Percentiles rank a stretch among this genome's conserved stretches.
These are phyloP conservation scores for Paraphaeosphaeria sporulosa DNA, from an alignment of 2,329 filamentous ascomycete genomes.

Conservation along the genomic window DNA sequence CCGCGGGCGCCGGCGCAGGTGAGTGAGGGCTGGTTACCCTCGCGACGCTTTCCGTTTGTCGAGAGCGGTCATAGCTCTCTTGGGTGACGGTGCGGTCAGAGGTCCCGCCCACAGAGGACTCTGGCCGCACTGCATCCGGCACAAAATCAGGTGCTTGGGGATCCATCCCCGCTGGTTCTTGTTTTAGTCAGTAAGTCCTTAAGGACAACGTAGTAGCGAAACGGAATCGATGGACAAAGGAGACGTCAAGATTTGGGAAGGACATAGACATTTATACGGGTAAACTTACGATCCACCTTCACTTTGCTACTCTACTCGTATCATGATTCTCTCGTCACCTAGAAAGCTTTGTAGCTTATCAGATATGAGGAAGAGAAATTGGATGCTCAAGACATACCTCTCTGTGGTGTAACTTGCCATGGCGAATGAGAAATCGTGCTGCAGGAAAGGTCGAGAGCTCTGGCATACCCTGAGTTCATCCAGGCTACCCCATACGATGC, in stretches of 20 bases:
- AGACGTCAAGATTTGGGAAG: neutral
- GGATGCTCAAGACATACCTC: neutral
- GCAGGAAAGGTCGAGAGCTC: neutral
- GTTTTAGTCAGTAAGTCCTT: neutral
- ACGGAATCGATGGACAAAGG: neutral
- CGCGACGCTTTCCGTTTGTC: neutral
- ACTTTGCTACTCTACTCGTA: neutral
- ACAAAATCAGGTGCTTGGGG: neutral
- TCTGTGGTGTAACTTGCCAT: neutral
- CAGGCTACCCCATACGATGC: neutral
- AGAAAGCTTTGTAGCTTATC: neutral
- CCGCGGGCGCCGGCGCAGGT: neutral
- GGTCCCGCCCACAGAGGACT: neutral
- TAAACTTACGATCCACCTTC: conserved; percentile 4
- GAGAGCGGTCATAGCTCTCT: neutral
- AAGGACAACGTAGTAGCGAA: neutral
- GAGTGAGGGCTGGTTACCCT: neutral
- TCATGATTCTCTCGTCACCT: neutral
- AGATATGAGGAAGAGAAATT: neutral
- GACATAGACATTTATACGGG: neutral
- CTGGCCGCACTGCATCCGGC: neutral
- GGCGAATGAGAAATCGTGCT: neutral
- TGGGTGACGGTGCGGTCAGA: neutral
- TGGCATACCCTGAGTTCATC: neutral
- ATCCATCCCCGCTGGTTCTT: neutral